These are phyloP conservation scores for Calamus simplicifolius DNA, from an alignment of 176 grass and related monocot genomes.

Conservation along the genomic window DNA sequence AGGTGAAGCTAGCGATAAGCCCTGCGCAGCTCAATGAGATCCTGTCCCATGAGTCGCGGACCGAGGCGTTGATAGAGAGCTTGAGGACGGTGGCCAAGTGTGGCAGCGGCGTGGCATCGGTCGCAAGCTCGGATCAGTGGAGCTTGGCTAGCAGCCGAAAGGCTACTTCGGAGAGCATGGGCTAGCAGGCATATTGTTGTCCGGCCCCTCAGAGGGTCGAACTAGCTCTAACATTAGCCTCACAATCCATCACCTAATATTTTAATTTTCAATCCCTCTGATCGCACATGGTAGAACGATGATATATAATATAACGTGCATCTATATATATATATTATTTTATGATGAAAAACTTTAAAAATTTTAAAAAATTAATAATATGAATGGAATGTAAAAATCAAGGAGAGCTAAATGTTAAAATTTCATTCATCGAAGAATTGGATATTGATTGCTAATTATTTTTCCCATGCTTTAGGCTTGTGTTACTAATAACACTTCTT, in stretches of 20 bases:
- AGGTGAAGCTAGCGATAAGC: conserved; percentile 4
- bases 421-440: too few species aligned
- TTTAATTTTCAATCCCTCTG: not conserved
- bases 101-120: not conserved
- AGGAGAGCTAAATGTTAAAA: too few species aligned
- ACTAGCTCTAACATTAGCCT: not conserved
- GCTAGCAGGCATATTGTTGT: not conserved
- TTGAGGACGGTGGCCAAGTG: conserved; percentile 2
- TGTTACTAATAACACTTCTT: too few species aligned
- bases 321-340: too few species aligned
- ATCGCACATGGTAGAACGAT: too few species aligned
- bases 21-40: not conserved
- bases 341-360: too few species aligned
- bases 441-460: too few species aligned
- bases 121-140: conserved; percentile 4
- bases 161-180: not conserved
- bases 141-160: not conserved
- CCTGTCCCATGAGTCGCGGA: not conserved
- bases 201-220: not conserved
- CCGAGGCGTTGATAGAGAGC: not conserved
- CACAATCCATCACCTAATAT: not conserved
- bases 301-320: too few species aligned
- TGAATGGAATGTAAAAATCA: too few species aligned
- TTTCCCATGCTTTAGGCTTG: too few species aligned
- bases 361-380: too few species aligned